These are phyloP conservation scores for Arthrobotrys megalospora DNA, from an alignment of 2,329 filamentous ascomycete species.

Conservation along the genomic window DNA sequence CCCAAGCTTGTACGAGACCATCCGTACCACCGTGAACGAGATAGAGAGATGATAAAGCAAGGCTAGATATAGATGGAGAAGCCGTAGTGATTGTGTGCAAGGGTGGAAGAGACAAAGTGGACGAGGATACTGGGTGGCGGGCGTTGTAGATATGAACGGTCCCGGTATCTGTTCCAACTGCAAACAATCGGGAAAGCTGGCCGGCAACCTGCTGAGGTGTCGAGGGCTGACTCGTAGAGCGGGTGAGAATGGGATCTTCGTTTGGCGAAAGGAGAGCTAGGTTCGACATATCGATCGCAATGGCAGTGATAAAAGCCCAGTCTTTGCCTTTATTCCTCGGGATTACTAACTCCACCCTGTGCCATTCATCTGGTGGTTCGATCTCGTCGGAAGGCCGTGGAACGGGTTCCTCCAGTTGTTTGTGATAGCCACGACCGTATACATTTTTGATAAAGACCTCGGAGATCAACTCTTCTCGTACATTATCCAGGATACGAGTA, in stretches of 20 bases:
- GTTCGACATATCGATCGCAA: constrained; percentile 80
- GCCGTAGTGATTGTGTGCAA: constrained; percentile 89
- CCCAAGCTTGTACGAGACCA: constrained; percentile 95
- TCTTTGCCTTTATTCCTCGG: constrained; percentile 45
- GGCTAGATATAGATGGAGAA: constrained; percentile 85
- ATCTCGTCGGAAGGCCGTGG: constrained; percentile 41
- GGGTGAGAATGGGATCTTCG: constrained; percentile 81
- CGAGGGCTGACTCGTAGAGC: constrained; percentile 6
- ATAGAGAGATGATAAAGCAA: constrained; percentile 88
- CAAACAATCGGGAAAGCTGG: constrained; percentile 83
- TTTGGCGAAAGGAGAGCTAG: constrained; percentile 79
- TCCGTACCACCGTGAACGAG: constrained; percentile 94
- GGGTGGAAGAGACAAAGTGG: constrained; percentile 71
- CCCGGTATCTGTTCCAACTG: constrained; percentile 83
- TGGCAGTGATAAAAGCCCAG: constrained; percentile 79
- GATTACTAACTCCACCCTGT: constrained; percentile 21
- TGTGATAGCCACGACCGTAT: constrained; percentile 46
- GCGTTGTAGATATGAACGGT: constrained; percentile 88
- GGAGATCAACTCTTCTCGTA: constrained; percentile 46
- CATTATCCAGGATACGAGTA: constrained; percentile 50
- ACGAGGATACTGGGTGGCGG: constrained; percentile 76
- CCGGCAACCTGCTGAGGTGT: constrained; percentile 80
- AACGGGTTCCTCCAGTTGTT: constrained; percentile 47
- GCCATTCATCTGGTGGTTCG: constrained; percentile 50
- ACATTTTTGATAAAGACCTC: constrained; percentile 58